Conservation (phyloP, 2,329 filamentous ascomycete genomes). For the Phialemoniopsis sp. region DNA sequence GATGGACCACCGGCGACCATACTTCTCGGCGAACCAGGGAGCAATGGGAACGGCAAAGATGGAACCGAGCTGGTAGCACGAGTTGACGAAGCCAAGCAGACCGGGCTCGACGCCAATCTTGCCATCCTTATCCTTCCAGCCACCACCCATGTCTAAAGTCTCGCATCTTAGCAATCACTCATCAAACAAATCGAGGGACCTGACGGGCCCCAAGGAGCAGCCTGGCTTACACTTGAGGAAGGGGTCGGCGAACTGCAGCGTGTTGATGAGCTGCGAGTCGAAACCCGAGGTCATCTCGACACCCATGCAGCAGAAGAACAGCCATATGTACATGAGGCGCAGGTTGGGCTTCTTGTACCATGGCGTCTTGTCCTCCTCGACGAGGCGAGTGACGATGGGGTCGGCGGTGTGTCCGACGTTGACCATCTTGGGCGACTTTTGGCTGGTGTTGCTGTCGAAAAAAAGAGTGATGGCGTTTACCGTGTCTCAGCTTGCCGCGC, state of each 20-base stretch:
- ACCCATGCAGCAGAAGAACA: slow-evolving; percentile 58
- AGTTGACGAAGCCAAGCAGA: slow-evolving; percentile 43
- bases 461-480: no score
- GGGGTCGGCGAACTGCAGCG: slow-evolving; percentile 31
- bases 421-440: slow-evolving; percentile 6
- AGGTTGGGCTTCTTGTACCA: slow-evolving; percentile 60
- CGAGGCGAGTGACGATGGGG: slow-evolving; percentile 23
- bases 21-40: slow-evolving; percentile 44
- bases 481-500: no score
- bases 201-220: no score
- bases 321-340: slow-evolving; percentile 48
- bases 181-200: no score
- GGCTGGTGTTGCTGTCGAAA: no score
- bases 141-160: slow-evolving; percentile 11
- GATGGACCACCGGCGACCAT: slow-evolving; percentile 55
- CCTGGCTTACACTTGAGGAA: slow-evolving; percentile 28
- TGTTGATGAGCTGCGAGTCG: slow-evolving; percentile 41
- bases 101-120: slow-evolving; percentile 19
- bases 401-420: slow-evolving; percentile 13
- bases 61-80: slow-evolving; percentile 51
- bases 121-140: slow-evolving; percentile 10
- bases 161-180: no score
- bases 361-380: slow-evolving; percentile 31
- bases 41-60: slow-evolving; percentile 50
- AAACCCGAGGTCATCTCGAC: slow-evolving; percentile 49